Percentiles rank a stretch among this genome's conserved stretches.
phyloP scores from a whole-genome alignment of 2,329 filamentous ascomycete species.

The Aurifilum marmelostoma region DNA sequence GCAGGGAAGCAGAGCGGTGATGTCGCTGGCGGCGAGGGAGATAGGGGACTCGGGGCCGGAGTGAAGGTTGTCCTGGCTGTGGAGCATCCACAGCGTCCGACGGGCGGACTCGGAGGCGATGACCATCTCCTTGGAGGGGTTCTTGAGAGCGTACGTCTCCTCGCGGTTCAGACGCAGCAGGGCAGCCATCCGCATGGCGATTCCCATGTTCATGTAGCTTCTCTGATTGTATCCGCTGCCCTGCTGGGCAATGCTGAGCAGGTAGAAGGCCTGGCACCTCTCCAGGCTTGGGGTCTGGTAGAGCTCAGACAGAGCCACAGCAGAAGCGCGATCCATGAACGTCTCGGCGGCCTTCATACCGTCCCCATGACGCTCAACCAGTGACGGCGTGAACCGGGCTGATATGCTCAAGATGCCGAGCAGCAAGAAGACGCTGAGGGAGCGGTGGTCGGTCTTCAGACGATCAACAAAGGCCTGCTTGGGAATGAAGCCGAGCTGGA shows the following conservation, averaged over 20 bases:
- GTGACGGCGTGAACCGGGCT: slow-evolving; percentile 54
- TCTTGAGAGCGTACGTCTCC: slow-evolving; percentile 52
- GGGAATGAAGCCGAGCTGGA: slow-evolving; percentile 62
- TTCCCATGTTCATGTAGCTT: slow-evolving; percentile 61
- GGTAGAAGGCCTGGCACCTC: slow-evolving; percentile 61
- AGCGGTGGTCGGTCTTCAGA: slow-evolving; percentile 50
- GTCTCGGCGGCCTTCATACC: slow-evolving; percentile 55
- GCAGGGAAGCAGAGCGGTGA: slow-evolving; percentile 57
- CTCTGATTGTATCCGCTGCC: slow-evolving; percentile 56
- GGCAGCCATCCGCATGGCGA: slow-evolving; percentile 59
- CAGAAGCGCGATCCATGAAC: slow-evolving; percentile 56
- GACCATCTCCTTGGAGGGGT: slow-evolving; percentile 48
- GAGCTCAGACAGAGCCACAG: slow-evolving; percentile 52
- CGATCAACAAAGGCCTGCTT: slow-evolving; percentile 54
- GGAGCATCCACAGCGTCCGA: slow-evolving; percentile 62
- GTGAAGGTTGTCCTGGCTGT: slow-evolving; percentile 61
- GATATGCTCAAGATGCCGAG: slow-evolving; percentile 60
- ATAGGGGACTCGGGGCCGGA: slow-evolving; percentile 56
- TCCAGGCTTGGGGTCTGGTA: slow-evolving; percentile 58
- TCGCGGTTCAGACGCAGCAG: slow-evolving; percentile 59
- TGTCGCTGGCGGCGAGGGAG: slow-evolving; percentile 55
- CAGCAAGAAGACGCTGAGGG: slow-evolving; percentile 58
- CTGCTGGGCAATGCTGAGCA: slow-evolving; percentile 62
- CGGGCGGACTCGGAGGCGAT: slow-evolving; percentile 59
- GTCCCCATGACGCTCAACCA: slow-evolving; percentile 53